Conservation (phyloP, 164 flowering plant genomes). For the grape (Vitis vinifera) region DNA sequence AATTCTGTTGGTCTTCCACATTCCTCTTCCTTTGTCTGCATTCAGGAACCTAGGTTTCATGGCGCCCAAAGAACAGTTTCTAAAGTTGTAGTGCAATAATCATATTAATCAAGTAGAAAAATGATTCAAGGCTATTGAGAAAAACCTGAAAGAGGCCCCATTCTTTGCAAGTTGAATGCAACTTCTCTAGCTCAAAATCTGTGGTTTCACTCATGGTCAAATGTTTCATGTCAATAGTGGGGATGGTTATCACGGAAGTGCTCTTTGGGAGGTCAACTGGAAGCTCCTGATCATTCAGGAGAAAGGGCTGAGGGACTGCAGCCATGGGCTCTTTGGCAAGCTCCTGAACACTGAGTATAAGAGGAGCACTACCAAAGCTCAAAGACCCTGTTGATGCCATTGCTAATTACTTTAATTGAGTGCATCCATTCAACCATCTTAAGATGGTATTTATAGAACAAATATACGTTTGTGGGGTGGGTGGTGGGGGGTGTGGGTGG, state of each 20-base stretch:
- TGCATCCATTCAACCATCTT: no score
- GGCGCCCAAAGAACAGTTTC: no score
- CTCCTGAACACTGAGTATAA: conserved; percentile 20
- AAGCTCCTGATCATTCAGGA: conserved; percentile 3
- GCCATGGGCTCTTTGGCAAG: conserved; percentile 15
- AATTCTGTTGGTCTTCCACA: no score
- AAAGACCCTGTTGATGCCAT: conserved; percentile 4
- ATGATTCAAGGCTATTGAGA: background rate
- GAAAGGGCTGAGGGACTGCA: conserved; percentile 8
- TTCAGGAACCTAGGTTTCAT: no score
- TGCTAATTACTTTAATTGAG: no score
- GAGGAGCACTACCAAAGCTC: background rate
- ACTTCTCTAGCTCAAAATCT: conserved; percentile 26
- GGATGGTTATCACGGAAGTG: background rate
- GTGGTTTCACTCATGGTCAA: conserved; percentile 8
- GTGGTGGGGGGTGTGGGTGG: no score
- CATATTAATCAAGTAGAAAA: no score
- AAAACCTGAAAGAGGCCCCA: conserved; percentile 53
- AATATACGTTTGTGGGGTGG: no score
- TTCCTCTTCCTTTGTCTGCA: no score
- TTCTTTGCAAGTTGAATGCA: conserved; percentile 41
- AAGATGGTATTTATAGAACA: no score
- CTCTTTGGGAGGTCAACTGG: background rate
- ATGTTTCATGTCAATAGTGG: conserved; percentile 19
- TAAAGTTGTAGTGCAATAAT: no score